phyloP scores from a whole-genome alignment of 2,329 filamentous ascomycete genomes.

The Colletotrichum sp. region DNA sequence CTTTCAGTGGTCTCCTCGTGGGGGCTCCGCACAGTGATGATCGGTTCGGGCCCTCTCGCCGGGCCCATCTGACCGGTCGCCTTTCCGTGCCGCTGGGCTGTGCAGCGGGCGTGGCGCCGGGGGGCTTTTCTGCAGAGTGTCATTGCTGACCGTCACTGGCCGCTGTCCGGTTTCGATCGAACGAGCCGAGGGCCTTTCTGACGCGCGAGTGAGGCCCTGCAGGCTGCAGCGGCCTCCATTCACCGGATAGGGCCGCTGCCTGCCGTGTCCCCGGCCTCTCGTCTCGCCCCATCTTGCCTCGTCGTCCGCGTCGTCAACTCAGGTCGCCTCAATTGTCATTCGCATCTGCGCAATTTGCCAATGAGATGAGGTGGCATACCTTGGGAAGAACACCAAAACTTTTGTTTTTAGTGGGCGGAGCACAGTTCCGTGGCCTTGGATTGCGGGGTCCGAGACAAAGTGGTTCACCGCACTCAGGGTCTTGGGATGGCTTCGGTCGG shows the following conservation, averaged over 20 bases:
- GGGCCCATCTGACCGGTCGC: neutral
- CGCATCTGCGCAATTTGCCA: neutral
- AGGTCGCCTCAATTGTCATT: neutral
- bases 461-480: neutral
- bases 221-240: neutral
- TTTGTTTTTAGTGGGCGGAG: neutral
- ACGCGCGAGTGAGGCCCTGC: neutral
- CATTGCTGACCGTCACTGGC: neutral
- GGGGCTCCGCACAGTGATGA: neutral
- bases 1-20: neutral
- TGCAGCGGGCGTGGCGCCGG: neutral
- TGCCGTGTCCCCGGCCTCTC: neutral
- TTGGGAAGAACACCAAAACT: neutral
- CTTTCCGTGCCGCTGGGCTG: constrained; percentile 5
- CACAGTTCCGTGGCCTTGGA: neutral
- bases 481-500: neutral
- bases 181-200: neutral
- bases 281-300: neutral
- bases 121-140: neutral
- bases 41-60: neutral
- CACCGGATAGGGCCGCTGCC: neutral
- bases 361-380: neutral
- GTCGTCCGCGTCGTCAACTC: neutral
- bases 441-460: neutral
- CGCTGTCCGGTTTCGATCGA: neutral